phyloP scores from a whole-genome alignment of 495 filamentous ascomycete genomes.

The Gamarada debralockiae region DNA sequence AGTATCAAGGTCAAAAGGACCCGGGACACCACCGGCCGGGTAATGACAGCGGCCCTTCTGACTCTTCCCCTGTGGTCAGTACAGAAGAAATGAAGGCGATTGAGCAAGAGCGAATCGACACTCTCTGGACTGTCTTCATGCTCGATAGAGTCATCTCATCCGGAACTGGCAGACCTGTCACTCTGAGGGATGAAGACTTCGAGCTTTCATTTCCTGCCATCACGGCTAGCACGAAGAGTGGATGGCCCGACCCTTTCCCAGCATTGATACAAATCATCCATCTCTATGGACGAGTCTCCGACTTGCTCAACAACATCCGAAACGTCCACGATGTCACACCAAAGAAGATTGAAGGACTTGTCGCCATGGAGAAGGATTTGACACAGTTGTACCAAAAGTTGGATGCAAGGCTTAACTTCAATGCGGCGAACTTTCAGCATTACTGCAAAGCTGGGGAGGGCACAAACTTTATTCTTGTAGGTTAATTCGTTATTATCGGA shows the following conservation, averaged over 20 bases:
- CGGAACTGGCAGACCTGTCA: conserved; percentile 75
- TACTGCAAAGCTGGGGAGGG: conserved; percentile 75
- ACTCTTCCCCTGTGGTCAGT: conserved; percentile 37
- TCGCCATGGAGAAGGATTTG: conserved; percentile 70
- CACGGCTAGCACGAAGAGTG: conserved; percentile 52
- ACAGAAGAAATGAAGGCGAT: conserved; percentile 54
- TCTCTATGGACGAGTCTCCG: conserved; percentile 76
- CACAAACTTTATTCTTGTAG: conserved; percentile 69
- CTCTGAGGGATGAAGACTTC: conserved; percentile 75
- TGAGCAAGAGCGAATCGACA: conserved; percentile 72
- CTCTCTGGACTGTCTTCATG: conserved; percentile 84
- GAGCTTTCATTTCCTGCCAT: conserved; percentile 67
- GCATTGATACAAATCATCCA: conserved; percentile 77
- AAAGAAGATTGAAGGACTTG: conserved; percentile 64
- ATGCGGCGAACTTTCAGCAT: conserved; percentile 70
- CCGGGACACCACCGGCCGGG: conserved; percentile 34
- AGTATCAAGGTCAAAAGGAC: conserved; percentile 57
- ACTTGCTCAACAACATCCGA: conserved; percentile 78
- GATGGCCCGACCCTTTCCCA: conserved; percentile 74
- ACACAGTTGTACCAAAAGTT: conserved; percentile 76
- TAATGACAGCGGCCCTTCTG: conserved; percentile 26
- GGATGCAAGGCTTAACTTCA: conserved; percentile 70
- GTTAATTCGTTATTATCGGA: not conserved
- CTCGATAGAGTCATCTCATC: conserved; percentile 82
- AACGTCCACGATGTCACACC: conserved; percentile 68